phyloP scores from a whole-genome alignment of 306 rosid species.

The Hylodesmum podocarpum region DNA sequence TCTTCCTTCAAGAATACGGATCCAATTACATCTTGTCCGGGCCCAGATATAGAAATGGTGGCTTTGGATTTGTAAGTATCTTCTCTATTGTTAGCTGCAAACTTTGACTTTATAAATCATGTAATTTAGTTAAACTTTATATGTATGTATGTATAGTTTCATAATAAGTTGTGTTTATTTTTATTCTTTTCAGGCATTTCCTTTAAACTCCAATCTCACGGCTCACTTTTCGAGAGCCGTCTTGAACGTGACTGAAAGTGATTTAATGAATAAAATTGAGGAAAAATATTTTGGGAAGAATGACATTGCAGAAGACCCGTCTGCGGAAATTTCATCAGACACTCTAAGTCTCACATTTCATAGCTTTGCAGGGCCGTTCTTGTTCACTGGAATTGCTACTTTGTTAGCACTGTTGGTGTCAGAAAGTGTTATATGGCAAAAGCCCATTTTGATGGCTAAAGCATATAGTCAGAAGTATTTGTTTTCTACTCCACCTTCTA shows the following conservation, averaged over 20 bases:
- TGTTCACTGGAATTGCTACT: slow-evolving; percentile 8
- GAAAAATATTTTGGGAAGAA: slow-evolving; percentile 28
- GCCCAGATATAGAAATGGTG: slow-evolving; percentile 25
- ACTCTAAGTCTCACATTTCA: background rate
- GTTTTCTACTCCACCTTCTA: background rate
- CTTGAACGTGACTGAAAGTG: slow-evolving; percentile 29
- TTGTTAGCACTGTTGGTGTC: slow-evolving; percentile 26
- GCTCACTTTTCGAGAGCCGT: slow-evolving; percentile 39
- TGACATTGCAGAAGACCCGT: background rate
- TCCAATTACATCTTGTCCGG: slow-evolving; percentile 35
- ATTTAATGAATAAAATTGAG: slow-evolving; percentile 13
- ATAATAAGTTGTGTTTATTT: background rate
- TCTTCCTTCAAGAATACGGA: background rate
- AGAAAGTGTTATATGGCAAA: slow-evolving; percentile 36
- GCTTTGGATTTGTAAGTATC: slow-evolving; percentile 38
- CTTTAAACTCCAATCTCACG: slow-evolving; percentile 19
- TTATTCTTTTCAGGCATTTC: slow-evolving; percentile 27
- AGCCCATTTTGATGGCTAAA: slow-evolving; percentile 29
- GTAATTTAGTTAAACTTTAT: background rate
- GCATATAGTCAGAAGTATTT: slow-evolving; percentile 14
- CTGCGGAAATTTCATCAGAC: background rate
- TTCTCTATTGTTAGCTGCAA: background rate
- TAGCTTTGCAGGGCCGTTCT: slow-evolving; percentile 37
- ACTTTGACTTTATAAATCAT: no score
- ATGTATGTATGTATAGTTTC: background rate